These are phyloP conservation scores for Paramecium tetraurelia DNA, from an alignment of 73 alveolate species.

Conservation along the genomic window DNA sequence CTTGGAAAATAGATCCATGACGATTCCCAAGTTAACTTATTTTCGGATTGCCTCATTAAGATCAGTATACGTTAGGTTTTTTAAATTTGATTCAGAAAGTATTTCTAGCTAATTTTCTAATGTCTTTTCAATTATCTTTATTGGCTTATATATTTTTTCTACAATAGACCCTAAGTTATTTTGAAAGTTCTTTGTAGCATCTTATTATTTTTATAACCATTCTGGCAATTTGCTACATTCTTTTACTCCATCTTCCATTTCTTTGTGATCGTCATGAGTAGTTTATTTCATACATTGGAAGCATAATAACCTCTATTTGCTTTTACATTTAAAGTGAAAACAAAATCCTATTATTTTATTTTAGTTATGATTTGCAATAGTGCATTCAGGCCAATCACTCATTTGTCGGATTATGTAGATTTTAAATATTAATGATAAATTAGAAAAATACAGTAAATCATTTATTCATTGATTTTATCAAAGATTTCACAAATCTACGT, in stretches of 20 bases:
- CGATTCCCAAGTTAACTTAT: not conserved
- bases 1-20: not conserved
- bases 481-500: not conserved
- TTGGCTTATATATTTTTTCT: not conserved
- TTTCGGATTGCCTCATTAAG: not conserved
- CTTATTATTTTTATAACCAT: not conserved
- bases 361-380: not conserved
- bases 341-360: not conserved
- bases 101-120: not conserved
- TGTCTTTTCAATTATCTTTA: not conserved
- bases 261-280: not conserved
- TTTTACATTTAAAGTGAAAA: not conserved
- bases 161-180: not conserved
- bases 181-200: not conserved
- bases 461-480: conserved; percentile 10
- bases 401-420: not conserved
- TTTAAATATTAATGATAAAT: not conserved
- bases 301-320: not conserved
- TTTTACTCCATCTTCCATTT: not conserved
- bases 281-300: not conserved
- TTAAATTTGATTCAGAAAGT: not conserved
- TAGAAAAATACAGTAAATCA: not conserved
- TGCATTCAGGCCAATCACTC: not conserved
- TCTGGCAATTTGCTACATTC: not conserved
- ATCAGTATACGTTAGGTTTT: not conserved